phyloP scores from a whole-genome alignment of 2,329 filamentous ascomycete genomes.

The Davidsoniella australis region DNA sequence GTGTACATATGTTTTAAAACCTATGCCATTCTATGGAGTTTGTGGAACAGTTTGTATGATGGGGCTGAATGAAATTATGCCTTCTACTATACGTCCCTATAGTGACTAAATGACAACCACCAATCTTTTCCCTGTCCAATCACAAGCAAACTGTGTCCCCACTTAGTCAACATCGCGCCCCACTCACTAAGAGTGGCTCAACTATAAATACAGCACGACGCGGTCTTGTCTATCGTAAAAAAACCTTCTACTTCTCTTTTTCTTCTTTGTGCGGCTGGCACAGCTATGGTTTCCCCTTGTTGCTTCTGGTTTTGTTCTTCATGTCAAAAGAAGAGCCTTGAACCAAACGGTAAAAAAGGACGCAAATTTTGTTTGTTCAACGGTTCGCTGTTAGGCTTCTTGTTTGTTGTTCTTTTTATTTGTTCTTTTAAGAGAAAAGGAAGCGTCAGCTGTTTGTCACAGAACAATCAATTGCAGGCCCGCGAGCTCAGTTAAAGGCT shows the following conservation, averaged over 20 bases:
- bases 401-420: neutral
- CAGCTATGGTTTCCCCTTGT: conserved; percentile 13
- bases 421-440: neutral
- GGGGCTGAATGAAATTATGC: too few relatives aligned
- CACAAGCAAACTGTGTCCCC: neutral
- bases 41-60: too few relatives aligned
- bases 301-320: conserved; percentile 10
- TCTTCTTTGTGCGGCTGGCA: conserved; percentile 13
- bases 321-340: too few relatives aligned
- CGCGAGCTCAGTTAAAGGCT: conserved; percentile 11
- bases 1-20: too few relatives aligned
- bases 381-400: neutral
- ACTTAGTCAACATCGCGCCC: neutral
- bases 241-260: conserved; percentile 7
- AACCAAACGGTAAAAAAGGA: neutral
- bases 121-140: neutral
- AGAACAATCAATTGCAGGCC: conserved; percentile 14
- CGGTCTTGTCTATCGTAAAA: neutral
- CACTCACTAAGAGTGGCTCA: neutral
- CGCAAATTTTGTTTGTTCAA: neutral
- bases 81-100: too few relatives aligned
- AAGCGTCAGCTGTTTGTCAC: conserved; percentile 14
- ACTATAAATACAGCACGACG: neutral
- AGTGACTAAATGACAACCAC: neutral
- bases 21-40: too few relatives aligned